Percentiles rank a stretch among this genome's conserved stretches.
Conservation (phyloP, 1,284 basidiomycete genomes). For the Calocybe gambosa region DNA sequence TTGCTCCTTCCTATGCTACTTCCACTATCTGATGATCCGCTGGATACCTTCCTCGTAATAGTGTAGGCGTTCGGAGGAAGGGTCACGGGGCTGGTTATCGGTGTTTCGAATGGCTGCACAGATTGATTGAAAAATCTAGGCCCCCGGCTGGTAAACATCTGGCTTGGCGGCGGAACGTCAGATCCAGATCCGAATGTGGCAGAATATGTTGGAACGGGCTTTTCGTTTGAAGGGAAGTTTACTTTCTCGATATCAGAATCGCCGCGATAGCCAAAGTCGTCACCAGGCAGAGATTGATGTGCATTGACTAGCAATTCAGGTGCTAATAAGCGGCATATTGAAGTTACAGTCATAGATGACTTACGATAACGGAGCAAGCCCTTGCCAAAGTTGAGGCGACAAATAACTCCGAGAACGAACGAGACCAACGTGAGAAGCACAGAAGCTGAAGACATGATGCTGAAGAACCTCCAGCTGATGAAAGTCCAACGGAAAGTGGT, state of each 20-base stretch:
- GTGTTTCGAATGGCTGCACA: conserved; percentile 35
- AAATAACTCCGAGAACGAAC: conserved; percentile 57
- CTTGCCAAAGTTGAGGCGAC: conserved; percentile 69
- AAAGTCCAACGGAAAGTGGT: conserved; percentile 72
- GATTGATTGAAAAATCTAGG: conserved; percentile 44
- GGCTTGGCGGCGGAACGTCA: conserved; percentile 33
- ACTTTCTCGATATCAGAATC: conserved; percentile 53
- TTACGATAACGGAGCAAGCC: conserved; percentile 62
- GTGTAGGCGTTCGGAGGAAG: conserved; percentile 20
- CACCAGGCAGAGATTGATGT: conserved; percentile 42
- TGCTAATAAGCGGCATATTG: conserved; percentile 6
- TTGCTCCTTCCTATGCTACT: conserved; percentile 12
- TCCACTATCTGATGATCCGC: conserved; percentile 15
- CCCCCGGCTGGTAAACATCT: conserved; percentile 39
- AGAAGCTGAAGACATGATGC: conserved; percentile 53
- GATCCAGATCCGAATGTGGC: conserved; percentile 38
- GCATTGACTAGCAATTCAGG: conserved; percentile 41
- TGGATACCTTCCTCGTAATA: conserved; percentile 13
- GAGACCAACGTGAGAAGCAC: conserved; percentile 49
- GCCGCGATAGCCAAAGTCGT: conserved; percentile 36
- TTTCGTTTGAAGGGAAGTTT: conserved; percentile 51
- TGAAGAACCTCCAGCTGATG: conserved; percentile 68
- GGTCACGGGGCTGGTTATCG: conserved; percentile 15
- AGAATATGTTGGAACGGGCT: conserved; percentile 50
- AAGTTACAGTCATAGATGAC: conserved; percentile 25